Evolutionary conservation across 192 early-diverging fungal species (phyloP).

Genomic region (Lobulomyces angularis): DNA sequence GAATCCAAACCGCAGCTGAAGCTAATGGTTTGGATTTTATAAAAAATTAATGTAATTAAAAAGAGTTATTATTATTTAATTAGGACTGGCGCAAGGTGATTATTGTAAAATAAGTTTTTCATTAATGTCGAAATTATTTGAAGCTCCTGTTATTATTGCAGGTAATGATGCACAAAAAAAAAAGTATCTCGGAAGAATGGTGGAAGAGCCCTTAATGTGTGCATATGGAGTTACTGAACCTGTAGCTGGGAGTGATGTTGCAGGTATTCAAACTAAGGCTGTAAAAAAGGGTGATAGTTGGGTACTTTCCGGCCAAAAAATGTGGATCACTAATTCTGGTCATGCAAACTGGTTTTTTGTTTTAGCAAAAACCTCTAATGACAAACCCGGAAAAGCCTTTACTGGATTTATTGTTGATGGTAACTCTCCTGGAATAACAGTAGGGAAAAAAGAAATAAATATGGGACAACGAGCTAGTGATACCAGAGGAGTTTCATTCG

Average conservation of each 20-base stretch:
- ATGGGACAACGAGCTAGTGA: conserved; percentile 92
- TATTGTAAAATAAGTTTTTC: too few relatives aligned
- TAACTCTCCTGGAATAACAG: conserved; percentile 74
- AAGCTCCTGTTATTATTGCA: conserved; percentile 80
- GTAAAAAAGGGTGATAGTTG: conserved; percentile 69
- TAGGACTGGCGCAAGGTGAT: too few relatives aligned
- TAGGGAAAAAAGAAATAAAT: conserved; percentile 92
- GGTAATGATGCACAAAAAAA: conserved; percentile 83
- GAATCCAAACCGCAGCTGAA: conserved; percentile 93
- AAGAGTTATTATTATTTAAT: too few relatives aligned
- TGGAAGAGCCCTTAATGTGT: conserved; percentile 89
- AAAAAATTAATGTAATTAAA: too few relatives aligned
- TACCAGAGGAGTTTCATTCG: conserved; percentile 80
- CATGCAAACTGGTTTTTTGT: conserved; percentile 98
- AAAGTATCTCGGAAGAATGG: conserved; percentile 95
- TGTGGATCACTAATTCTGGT: conserved; percentile 97
- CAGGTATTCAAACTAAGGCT: conserved; percentile 55
- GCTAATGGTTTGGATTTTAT: conserved; percentile 75
- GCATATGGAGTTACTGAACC: conserved; percentile 83
- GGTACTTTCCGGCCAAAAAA: conserved; percentile 80
- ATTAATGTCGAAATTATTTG: conserved; percentile 12
- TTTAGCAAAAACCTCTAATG: conserved; percentile 75
- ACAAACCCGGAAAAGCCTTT: conserved; percentile 61
- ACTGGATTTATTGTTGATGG: conserved; percentile 93
- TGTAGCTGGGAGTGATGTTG: conserved; percentile 65